Base-by-base conservation (phyloP, 495 filamentous ascomycete species). In the Melanomma pulvis-pyrius region DNA sequence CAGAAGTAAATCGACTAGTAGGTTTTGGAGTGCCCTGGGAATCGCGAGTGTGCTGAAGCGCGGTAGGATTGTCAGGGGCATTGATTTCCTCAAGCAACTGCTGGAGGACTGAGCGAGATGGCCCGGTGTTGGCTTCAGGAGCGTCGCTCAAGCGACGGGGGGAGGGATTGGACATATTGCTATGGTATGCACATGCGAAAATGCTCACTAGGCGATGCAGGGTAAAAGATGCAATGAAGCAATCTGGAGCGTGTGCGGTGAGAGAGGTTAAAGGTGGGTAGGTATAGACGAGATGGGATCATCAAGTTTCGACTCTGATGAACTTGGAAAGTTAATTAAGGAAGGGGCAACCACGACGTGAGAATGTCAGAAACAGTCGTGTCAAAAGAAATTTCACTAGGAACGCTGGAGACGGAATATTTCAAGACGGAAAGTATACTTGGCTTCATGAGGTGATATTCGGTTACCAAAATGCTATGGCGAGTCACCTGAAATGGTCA, bases 81-180 rank as follows among this genome's bases (percentile, higher is more conserved):
- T 59, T 44, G 41, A 65, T 65, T 30, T 65, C 62, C 17, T 65
- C 53, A 17, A 65, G 54, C 15, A 65, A 46, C 28, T 51, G 19
- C 44, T 65, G 9, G 19, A 59, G 44, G 32, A 59, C 39, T 26
- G 62, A 59, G 5, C 44, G 54, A 26, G 28, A 51, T 12, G 52
- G 53, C n/a, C 39, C 62, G 25, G 25, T 7, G 30, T 25, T 24
- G 17, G 28, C 21, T 25, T 24, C 9, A 28, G 12, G 25, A 24
- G 29, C 13, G 19, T n/a, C 54, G 47, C 44, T 44, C 39, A 44
- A 17, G 39, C 17, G n/a, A 6, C 61, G 39, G n/a, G 1, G 6
- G 24, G 39, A 44, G 26, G 62, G 62, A 30, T 41, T 59, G 59
- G 36, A 34, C 62, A 65, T 65, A 54, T 13, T 58, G 53, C 39